A percentile compares a stretch with the other conserved stretches of the same genome.
Conservation (phyloP, 2,329 filamentous ascomycete genomes). For the Sphaerulina vaccinii region DNA sequence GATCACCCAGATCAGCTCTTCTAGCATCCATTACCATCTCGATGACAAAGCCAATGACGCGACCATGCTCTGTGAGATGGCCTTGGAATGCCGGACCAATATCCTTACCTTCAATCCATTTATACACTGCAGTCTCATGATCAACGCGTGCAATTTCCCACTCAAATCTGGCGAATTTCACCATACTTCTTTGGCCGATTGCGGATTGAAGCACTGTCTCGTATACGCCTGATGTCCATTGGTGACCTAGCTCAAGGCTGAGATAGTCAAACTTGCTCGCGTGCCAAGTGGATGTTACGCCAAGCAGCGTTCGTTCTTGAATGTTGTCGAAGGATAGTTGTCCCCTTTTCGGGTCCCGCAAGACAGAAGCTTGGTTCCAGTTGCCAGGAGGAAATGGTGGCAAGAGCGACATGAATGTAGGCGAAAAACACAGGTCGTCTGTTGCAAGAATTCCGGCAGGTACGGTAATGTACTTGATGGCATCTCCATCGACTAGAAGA, state of each 20-base stretch:
- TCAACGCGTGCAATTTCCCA: conserved; percentile 36
- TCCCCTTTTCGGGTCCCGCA: conserved; percentile 34
- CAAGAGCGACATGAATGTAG: conserved; percentile 31
- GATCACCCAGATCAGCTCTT: conserved; percentile 33
- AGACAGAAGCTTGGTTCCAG: conserved; percentile 44
- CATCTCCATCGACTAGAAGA: not conserved
- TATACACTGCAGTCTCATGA: conserved; percentile 41
- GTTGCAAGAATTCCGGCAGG: not conserved
- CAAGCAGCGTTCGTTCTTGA: not conserved
- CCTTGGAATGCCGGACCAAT: conserved; percentile 44
- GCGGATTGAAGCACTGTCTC: not conserved
- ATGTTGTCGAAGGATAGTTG: conserved; percentile 34
- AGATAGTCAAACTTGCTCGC: not conserved
- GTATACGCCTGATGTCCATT: not conserved
- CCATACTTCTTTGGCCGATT: not conserved
- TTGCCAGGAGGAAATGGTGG: conserved; percentile 42
- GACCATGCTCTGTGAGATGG: conserved; percentile 41
- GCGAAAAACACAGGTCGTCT: not conserved
- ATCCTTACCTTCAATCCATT: conserved; percentile 37
- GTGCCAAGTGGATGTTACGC: not conserved
- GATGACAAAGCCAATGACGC: conserved; percentile 44
- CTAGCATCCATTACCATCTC: conserved; percentile 32
- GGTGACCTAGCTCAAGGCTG: not conserved
- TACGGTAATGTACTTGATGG: not conserved
- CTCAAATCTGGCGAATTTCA: not conserved